Evolutionary conservation across 2,329 filamentous ascomycete species (phyloP).

Genomic region (Coniochaeta prunicola): DNA sequence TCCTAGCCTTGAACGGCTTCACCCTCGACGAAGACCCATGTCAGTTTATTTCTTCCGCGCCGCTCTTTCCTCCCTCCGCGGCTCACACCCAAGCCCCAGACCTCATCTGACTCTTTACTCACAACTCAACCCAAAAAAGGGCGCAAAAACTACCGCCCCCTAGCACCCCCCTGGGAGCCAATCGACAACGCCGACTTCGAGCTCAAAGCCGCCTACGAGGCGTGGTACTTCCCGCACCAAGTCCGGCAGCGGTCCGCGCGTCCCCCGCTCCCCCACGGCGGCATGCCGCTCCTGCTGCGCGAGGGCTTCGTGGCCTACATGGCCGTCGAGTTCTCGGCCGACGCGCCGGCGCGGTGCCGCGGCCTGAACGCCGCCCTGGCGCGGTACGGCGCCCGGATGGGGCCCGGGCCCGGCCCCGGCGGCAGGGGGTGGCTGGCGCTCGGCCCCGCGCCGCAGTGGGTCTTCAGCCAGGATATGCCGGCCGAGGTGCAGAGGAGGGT

Average conservation of each 20-base stretch:
- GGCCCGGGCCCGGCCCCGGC: not conserved
- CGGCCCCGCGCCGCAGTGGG: not conserved
- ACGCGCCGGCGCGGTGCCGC: constrained; percentile 6
- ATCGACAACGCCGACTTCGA: constrained; percentile 11
- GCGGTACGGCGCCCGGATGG: not conserved
- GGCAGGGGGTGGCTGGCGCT: not conserved
- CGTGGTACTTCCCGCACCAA: constrained; percentile 11
- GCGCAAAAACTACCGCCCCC: constrained; percentile 10
- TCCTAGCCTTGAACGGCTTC: constrained; percentile 9
- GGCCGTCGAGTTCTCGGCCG: constrained; percentile 8
- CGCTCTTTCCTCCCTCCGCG: not conserved
- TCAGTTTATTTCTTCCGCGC: constrained; percentile 3
- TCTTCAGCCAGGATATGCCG: not conserved
- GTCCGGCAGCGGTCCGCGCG: constrained; percentile 3
- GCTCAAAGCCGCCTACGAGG: constrained; percentile 12
- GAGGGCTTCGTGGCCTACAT: constrained; percentile 10
- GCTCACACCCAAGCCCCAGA: constrained; percentile 3
- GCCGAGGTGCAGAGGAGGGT: not conserved
- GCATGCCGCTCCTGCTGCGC: constrained; percentile 10
- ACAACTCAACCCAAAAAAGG: constrained; percentile 10
- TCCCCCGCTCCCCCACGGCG: constrained; percentile 9
- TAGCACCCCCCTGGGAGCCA: constrained; percentile 5
- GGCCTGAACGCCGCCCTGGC: not conserved
- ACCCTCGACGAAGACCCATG: constrained; percentile 9
- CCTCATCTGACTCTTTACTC: too few species aligned